Evolutionary conservation across 805 yeast species (phyloP), one percentile per base, ranked within the genome.

Genomic region (Yarrowia porcina): DNA sequence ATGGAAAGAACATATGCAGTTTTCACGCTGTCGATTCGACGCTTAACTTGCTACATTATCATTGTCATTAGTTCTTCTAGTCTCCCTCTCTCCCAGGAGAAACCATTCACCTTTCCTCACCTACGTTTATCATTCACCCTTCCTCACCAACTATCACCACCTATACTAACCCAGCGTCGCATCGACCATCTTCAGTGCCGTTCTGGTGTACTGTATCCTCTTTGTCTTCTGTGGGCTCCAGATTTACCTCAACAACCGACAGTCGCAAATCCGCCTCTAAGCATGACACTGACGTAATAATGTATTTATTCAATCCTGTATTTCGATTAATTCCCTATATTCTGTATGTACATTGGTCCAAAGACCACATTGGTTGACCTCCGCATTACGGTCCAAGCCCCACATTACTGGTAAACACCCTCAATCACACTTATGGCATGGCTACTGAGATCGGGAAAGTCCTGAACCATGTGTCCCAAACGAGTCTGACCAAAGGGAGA

Each of bases 191-290:
- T 88, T 88, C 76, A 87, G 91, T 57, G 97, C 98, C 25, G 97
- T 92, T 9, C 72, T 87, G 64, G 91, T 93, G 11, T 93, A 93
- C 74, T 75, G 85, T 63, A 80, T 79, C 32, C 90, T 91, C 80
- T 88, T 94, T 70, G 77, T 87, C 32, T 93, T 92, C 76, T 93
- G 98, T 75, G 98, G 97, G 4, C 85, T 84, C 68, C 98, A 93
- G 75, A 83, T 90, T 20, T 76, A 81, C 69, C 86, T 68, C 79
- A 85, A 72, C 71, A 82, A 79, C 68, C 85, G 86, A 72, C 86
- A 86, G 70, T 80, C 82, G 61, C 79, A 90, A 67, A 88, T 90
- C 67, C 86, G 82, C 61, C 71, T 86, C 49, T 76, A 66, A 45
- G 15, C 15, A 11, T 20, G 38, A 49, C 56, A 21, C 39, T 49